Evolutionary conservation across 2,329 filamentous ascomycete species (phyloP).

Genomic region (Verticillium nubilum): DNA sequence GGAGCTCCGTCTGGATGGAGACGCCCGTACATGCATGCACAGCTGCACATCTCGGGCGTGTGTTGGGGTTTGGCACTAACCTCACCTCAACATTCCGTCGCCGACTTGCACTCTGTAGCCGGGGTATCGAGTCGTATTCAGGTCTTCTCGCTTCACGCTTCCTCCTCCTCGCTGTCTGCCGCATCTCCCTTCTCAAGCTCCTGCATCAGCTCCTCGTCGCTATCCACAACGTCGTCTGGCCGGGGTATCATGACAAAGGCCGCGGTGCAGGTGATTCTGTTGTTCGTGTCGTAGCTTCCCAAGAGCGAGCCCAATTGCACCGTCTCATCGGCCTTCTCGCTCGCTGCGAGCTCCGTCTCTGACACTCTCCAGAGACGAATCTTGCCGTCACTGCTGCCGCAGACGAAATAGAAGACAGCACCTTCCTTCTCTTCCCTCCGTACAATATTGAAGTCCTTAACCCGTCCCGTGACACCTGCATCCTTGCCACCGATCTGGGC

Average conservation of each 20-base stretch:
- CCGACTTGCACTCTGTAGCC: not conserved
- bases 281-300: constrained; percentile 76
- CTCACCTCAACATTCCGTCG: not conserved
- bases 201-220: constrained; percentile 44
- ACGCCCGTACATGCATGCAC: not conserved
- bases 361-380: constrained; percentile 70
- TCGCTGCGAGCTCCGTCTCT: constrained; percentile 28
- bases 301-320: constrained; percentile 57
- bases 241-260: constrained; percentile 78
- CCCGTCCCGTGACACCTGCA: constrained; percentile 60
- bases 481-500: constrained; percentile 75
- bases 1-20: not conserved
- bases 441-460: constrained; percentile 83
- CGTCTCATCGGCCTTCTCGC: constrained; percentile 20
- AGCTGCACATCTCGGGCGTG: not conserved
- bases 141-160: constrained; percentile 14
- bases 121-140: not conserved
- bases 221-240: constrained; percentile 55
- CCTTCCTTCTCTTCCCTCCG: constrained; percentile 30
- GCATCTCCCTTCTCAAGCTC: constrained; percentile 30
- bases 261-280: constrained; percentile 82
- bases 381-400: constrained; percentile 79
- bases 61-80: not conserved
- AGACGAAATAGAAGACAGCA: constrained; percentile 52
- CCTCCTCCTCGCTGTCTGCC: constrained; percentile 31